A percentile compares a stretch with the other conserved stretches of the same genome.
These are phyloP conservation scores for Neurospora sublineolata DNA, from an alignment of 495 filamentous ascomycete species.

Conservation along the genomic window DNA sequence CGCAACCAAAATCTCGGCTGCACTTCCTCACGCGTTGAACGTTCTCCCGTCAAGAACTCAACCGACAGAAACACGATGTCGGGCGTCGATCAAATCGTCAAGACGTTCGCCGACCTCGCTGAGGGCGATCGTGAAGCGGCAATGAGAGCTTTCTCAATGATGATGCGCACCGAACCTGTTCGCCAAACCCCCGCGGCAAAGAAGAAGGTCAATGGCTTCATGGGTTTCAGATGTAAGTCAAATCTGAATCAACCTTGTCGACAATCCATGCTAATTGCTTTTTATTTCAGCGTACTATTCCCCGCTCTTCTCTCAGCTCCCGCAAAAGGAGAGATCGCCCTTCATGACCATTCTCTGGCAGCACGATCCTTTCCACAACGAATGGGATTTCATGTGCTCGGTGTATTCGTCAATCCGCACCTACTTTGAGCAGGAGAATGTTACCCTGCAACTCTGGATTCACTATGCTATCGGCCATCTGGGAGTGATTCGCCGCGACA, in stretches of 20 bases:
- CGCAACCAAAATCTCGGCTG: background rate
- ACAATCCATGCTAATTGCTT: background rate
- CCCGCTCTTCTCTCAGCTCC: constrained; percentile 6
- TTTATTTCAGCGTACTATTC: constrained; percentile 8
- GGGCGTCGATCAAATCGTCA: background rate
- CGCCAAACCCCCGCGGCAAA: background rate
- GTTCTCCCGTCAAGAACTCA: background rate
- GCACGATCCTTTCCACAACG: constrained; percentile 15
- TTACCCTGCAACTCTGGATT: constrained; percentile 17
- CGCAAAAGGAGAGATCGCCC: constrained; percentile 10
- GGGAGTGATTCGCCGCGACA: constrained; percentile 13
- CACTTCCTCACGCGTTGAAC: background rate
- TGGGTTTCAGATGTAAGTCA: constrained; percentile 8
- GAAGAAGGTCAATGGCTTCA: constrained; percentile 13
- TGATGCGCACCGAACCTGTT: background rate
- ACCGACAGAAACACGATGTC: background rate
- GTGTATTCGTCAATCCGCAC: constrained; percentile 16
- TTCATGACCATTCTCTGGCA: constrained; percentile 17
- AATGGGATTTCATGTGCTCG: constrained; percentile 19
- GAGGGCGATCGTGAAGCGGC: background rate
- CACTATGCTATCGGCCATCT: constrained; percentile 9
- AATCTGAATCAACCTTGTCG: background rate
- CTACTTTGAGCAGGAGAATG: constrained; percentile 6
- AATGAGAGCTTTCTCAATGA: background rate
- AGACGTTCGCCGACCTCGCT: background rate